Percentiles rank a stretch among this genome's conserved stretches.
Conservation (phyloP, 202 grass and related monocot species). For the Zizania palustris region DNA sequence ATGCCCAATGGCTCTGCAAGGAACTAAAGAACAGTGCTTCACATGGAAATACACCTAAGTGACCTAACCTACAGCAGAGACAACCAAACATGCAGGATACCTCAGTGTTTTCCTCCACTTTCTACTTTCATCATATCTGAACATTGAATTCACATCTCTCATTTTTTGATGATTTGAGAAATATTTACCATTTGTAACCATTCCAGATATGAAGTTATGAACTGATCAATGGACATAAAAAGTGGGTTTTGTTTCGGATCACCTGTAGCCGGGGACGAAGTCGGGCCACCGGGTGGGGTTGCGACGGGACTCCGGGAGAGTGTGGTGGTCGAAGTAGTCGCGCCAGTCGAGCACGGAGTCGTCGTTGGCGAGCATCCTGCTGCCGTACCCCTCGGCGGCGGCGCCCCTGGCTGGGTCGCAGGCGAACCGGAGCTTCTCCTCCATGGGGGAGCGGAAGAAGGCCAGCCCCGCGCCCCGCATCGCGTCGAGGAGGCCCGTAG, state of each 20-base stretch:
- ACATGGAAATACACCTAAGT: neutral
- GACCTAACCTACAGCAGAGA: neutral
- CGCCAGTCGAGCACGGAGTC: constrained; percentile 91
- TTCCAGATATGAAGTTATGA: neutral
- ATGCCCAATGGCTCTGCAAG: neutral
- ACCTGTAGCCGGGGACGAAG: constrained; percentile 86
- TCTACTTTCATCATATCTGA: constrained; percentile 6
- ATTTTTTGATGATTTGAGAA: neutral
- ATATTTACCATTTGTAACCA: neutral
- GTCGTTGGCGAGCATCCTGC: constrained; percentile 86
- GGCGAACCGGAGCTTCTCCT: constrained; percentile 63
- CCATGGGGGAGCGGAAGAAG: constrained; percentile 75
- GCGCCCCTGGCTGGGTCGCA: constrained; percentile 64
- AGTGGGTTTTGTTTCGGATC: neutral
- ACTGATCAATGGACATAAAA: neutral
- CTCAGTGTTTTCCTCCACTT: neutral
- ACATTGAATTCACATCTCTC: neutral
- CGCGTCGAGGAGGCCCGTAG: constrained; percentile 48
- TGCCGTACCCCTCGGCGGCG: constrained; percentile 81
- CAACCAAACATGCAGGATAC: constrained; percentile 18
- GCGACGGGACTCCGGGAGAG: constrained; percentile 71
- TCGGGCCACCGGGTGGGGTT: constrained; percentile 79
- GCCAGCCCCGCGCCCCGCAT: constrained; percentile 51
- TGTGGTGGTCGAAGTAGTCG: constrained; percentile 95
- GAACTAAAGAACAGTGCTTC: neutral